Base-by-base conservation (phyloP, 2,329 filamentous ascomycete genomes). In the Colletotrichum abscissum region DNA sequence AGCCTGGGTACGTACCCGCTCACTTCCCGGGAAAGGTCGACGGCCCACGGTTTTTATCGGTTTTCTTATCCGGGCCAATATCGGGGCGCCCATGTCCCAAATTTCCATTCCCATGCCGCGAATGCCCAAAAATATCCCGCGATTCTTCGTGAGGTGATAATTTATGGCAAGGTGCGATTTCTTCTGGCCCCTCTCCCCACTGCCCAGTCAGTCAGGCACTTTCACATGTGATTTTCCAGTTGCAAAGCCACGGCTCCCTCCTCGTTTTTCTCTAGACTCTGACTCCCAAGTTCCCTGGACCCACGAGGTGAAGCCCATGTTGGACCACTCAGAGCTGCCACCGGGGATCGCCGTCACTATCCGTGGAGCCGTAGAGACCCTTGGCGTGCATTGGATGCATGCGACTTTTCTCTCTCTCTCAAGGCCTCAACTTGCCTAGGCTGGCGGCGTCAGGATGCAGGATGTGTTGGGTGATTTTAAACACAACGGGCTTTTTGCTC, bases 221-320 rank as follows among this genome's bases (percentile, higher is more conserved):
- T 74, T 28, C 42, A 63, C 73, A 74, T 74, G 69, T 74, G 69
- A 74, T 1, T 74, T 74, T 58, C 1, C 35, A 63, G 73, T 74
- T 74, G 42, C 64, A 74, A 74, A 52, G 73, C 73, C 73, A 74
- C 56, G 67, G 67, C 67, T 73, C 67, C n/a, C 22, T 70, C 55
- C 55, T 70, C 60, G 70, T 64, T 73, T 70, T 73, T 12, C 33
- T 35, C 33, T 35, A 35, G 33, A 35, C 70, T 70, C 67, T 60
- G 42, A 49, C 67, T 49, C 30, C 28, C 14, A 64, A 63, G 22
- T 49, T 49, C 26, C 28, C 42, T 63, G 24, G 67, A 60, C 70
- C 67, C 70, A 73, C 60, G 70, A 65, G 16, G 64, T 52, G 42
- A 67, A 66, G 54, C 42, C 42, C 26, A n/a, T 56, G 55, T 60